Conservation (phyloP, 2,329 filamentous ascomycete species). For the Aspergillus novofumigatus region DNA sequence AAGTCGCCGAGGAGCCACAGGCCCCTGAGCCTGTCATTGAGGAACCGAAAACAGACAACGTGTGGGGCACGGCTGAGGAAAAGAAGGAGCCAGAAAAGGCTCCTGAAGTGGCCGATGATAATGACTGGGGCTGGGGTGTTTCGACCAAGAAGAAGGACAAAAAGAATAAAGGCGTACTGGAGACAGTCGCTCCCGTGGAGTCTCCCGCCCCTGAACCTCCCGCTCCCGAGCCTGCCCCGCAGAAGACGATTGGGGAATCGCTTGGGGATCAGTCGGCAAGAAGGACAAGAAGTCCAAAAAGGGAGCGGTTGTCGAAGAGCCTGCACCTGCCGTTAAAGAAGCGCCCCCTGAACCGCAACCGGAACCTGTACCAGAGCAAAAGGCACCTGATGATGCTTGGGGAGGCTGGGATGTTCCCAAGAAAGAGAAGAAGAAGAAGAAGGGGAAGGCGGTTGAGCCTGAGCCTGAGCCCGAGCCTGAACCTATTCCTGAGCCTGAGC, state of each 20-base stretch:
- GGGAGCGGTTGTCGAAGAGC: slow-evolving; percentile 22
- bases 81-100: slow-evolving; percentile 7
- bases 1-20: slow-evolving; percentile 20
- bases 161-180: slow-evolving; percentile 27
- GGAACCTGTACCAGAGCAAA: slow-evolving; percentile 16
- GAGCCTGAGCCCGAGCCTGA: slow-evolving; percentile 25
- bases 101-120: slow-evolving; percentile 18
- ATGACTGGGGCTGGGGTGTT: slow-evolving; percentile 27
- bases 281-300: slow-evolving; percentile 42
- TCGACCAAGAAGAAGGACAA: slow-evolving; percentile 29
- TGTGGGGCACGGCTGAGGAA: neutral
- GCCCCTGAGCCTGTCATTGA: slow-evolving; percentile 16
- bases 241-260: slow-evolving; percentile 35
- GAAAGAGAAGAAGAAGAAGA: slow-evolving; percentile 30
- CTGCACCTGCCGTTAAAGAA: slow-evolving; percentile 7
- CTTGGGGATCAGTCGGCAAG: slow-evolving; percentile 28
- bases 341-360: slow-evolving; percentile 17
- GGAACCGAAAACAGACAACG: slow-evolving; percentile 15
- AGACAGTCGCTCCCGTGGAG: slow-evolving; percentile 18
- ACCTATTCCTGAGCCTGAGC: slow-evolving; percentile 24
- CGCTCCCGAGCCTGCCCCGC: slow-evolving; percentile 21
- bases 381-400: slow-evolving; percentile 24
- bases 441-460: slow-evolving; percentile 23
- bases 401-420: slow-evolving; percentile 20
- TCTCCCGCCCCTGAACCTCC: slow-evolving; percentile 27